phyloP scores from a whole-genome alignment of 1,139 yeast genomes.

The Dujonia santamariae region DNA sequence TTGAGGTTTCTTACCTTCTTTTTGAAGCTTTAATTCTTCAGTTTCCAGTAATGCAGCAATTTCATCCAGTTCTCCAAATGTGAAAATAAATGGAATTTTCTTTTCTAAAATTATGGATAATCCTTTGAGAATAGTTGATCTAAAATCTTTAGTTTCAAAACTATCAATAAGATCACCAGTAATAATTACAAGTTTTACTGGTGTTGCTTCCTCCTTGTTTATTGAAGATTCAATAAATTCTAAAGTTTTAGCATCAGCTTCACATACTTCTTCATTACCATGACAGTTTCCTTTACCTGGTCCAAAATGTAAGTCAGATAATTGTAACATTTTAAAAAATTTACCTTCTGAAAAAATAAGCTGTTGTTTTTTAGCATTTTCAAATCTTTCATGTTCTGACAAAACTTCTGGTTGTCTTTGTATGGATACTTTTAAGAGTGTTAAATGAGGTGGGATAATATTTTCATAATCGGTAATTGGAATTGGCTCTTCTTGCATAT shows the following conservation, averaged over 20 bases:
- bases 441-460: slow-evolving; percentile 14
- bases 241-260: slow-evolving; percentile 28
- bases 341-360: slow-evolving; percentile 7
- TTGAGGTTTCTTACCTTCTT: neutral
- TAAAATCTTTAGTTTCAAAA: slow-evolving; percentile 22
- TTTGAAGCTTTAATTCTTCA: neutral
- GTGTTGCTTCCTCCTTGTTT: slow-evolving; percentile 23
- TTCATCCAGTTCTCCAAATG: slow-evolving; percentile 37
- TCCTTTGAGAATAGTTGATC: slow-evolving; percentile 34
- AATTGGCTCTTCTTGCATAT: slow-evolving; percentile 14
- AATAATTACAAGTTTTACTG: slow-evolving; percentile 30
- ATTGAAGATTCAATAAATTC: slow-evolving; percentile 27
- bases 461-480: slow-evolving; percentile 13
- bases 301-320: slow-evolving; percentile 42
- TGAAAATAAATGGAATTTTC: slow-evolving; percentile 32
- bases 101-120: slow-evolving; percentile 32
- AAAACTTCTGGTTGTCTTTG: slow-evolving; percentile 6
- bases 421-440: slow-evolving; percentile 9
- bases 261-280: slow-evolving; percentile 14
- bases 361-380: slow-evolving; percentile 4
- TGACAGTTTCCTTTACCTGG: slow-evolving; percentile 25
- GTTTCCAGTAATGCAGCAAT: neutral
- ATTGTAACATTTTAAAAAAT: slow-evolving; percentile 33
- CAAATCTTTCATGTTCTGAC: slow-evolving; percentile 1
- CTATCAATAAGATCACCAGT: slow-evolving; percentile 41